Base-by-base conservation (phyloP, 306 rosid species). In the Glycine latifolia region DNA sequence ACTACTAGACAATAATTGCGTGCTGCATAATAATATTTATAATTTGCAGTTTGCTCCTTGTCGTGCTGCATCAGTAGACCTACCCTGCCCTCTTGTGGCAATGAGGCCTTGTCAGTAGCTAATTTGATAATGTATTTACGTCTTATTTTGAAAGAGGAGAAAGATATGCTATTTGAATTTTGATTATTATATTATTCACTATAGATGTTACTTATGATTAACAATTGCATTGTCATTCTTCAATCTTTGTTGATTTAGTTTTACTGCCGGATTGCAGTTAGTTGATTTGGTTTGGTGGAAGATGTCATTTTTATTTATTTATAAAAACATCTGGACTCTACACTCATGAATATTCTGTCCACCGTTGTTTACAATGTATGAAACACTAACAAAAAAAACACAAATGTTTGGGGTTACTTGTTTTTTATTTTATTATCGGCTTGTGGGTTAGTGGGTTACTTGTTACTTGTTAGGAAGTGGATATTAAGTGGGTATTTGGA, bases 261-360 rank as follows among this genome's bases (percentile, higher is more conserved):
- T 35, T 49, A 35, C 46, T 58, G 17, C 65, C 12, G n/a, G 20
- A 67, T 68, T 76, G 59, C 26, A 39, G 67, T 60, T 76, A 68
- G 54, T 4, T 12, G 56, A 12, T 16, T 49, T 49, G 16, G 16
- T 52, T 52, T 10, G 5, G 67, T 56, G n/a, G n/a, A n/a, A 13
- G 17, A 46, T 44, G 16, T 39, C 63, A 16, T 41, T 11, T 47
- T 44, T 69, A 54, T 9, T 20, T n/a, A 12, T n/a, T n/a, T n/a
- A 26, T 39, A 16, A 1, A 81, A 66, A 39, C 67, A 1, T 48
- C n/a, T 13, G 39, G 62, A 35, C 26, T 4, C 46, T 8, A 7
- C 56, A 47, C 15, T 39, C 39, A 37, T 37, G 4, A 59, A 80
- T 61, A 8, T 10, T 60, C 55, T 60, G 50, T 37, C 46, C 16